Evolutionary conservation across 192 early-diverging fungal species (phyloP), one percentile per base, ranked within the genome.

Genomic region (Cetraspora pellucida): DNA sequence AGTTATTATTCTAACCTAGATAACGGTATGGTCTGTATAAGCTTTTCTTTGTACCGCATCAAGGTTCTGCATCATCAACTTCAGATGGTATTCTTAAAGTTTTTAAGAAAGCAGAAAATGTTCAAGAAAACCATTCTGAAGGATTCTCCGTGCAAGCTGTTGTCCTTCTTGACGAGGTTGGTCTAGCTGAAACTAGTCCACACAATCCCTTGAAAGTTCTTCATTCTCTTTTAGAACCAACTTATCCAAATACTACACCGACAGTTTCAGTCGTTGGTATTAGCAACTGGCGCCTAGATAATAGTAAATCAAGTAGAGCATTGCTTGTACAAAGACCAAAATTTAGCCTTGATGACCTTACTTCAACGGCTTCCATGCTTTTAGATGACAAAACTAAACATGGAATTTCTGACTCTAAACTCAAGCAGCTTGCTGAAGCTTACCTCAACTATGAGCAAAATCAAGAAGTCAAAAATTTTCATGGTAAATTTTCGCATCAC

Each of bases 51-150:
- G 65, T 75, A n/a, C 60, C 59, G 16, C 74, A 75, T 75, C 74
- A 75, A 64, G 74, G 74, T 50, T 64, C 59, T n/a, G 21, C 74
- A n/a, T 64, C 74, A 2, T 75, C 74, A 10, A 75, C 74, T 50
- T 75, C 59, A 10, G 74, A 27, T 17, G 74, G 58, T 61, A 75
- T 75, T 17, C 14, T 65, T 10, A 64, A 75, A 28, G 74, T 75
- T 58, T 75, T 75, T 28, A 11, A 75, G 4, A 75, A 37, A 7
- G 74, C 74, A 17, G 45, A 37, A 25, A 75, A 37, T 46, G 8
- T 19, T 43, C 74, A 75, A 23, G 17, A 64, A 21, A 63, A n/a
- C 21, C 64, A 30, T 19, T 67, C 74, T 4, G 57, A 75, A 31
- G 30, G 10, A 19, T 75, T 75, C 16, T 27, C 55, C 25, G 19